Conservation (phyloP, 2,329 filamentous ascomycete genomes). For the Colletotrichum aenigma region DNA sequence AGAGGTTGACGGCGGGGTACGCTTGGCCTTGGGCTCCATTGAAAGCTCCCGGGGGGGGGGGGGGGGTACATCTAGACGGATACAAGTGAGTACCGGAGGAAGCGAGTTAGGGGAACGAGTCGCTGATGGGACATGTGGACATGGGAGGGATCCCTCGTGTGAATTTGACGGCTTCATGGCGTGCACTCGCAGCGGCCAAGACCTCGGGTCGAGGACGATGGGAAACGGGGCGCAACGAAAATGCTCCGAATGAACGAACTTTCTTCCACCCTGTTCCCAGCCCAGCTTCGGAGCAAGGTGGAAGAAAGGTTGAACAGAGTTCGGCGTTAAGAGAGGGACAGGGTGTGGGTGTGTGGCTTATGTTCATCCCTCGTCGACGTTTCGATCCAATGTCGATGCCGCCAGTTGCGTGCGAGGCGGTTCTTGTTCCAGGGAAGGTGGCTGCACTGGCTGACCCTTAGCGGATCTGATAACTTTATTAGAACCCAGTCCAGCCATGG, state of each 20-base stretch:
- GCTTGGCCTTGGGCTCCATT: background rate
- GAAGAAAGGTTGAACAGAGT: background rate
- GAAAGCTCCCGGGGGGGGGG: background rate
- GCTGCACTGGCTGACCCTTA: background rate
- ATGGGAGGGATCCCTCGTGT: background rate
- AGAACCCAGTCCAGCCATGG: background rate
- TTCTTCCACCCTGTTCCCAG: background rate
- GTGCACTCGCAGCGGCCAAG: background rate
- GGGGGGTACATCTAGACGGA: background rate
- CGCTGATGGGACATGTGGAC: background rate
- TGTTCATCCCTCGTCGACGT: slow-evolving; percentile 28
- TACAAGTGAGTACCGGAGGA: background rate
- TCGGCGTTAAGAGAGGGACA: background rate
- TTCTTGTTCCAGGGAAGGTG: slow-evolving; percentile 1
- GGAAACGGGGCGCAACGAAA: background rate
- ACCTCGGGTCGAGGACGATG: background rate
- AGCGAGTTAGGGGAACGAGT: background rate
- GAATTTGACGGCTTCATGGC: background rate
- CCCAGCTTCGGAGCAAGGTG: background rate
- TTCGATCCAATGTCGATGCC: background rate
- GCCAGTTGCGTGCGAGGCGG: slow-evolving; percentile 17
- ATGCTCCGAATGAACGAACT: background rate
- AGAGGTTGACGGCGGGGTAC: slow-evolving; percentile 8
- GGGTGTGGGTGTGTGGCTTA: background rate
- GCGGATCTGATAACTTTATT: slow-evolving; percentile 43